Evolutionary conservation across 345 rosid species (phyloP), one percentile per base, ranked within the genome.

Genomic region (Anacardium occidentale): DNA sequence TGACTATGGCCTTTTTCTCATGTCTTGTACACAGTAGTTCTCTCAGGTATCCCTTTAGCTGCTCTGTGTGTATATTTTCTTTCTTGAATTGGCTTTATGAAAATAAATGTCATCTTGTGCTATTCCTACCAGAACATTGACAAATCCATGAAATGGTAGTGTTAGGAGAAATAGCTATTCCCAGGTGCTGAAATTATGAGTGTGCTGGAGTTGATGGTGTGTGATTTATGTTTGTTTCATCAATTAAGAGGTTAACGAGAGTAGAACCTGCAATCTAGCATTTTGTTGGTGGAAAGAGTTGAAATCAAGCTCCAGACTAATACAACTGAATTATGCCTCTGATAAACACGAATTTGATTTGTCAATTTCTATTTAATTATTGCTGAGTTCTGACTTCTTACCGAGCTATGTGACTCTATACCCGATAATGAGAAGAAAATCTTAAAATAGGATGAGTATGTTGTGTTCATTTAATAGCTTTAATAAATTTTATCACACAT

Each of bases 21-120:
- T n/a, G 47, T 11, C 59, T 55, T 48, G 74, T 70, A 71, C 37
- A 68, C 50, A 32, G 29, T 29, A 44, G 73, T 17, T 56, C 63
- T 17, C 51, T 56, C 53, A 24, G 53, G 37, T 40, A 21, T 61
- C 72, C 22, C 3, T 20, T 4, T 8, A 37, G 12, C 68, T 34
- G 71, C 25, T 10, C 0, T 34, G 4, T 53, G 22, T 54, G 20
- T 21, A 54, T 53, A 1, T n/a, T 29, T 29, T 29, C 60, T 68
- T 9, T 22, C 11, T 7, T 17, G 26, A 17, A 44, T 57, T 26
- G 2, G 29, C 24, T 17, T 26, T 50, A 18, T 47, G 2, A 70
- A n/a, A 26, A 58, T 70, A 59, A 58, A 54, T 32, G 32, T 62
- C 15, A 18, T 48, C 10, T 34, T 54, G 71, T 68, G 62, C 2